These are phyloP conservation scores for Furcasterigmium sp. DNA, from an alignment of 2,329 filamentous ascomycete species.

Conservation along the genomic window DNA sequence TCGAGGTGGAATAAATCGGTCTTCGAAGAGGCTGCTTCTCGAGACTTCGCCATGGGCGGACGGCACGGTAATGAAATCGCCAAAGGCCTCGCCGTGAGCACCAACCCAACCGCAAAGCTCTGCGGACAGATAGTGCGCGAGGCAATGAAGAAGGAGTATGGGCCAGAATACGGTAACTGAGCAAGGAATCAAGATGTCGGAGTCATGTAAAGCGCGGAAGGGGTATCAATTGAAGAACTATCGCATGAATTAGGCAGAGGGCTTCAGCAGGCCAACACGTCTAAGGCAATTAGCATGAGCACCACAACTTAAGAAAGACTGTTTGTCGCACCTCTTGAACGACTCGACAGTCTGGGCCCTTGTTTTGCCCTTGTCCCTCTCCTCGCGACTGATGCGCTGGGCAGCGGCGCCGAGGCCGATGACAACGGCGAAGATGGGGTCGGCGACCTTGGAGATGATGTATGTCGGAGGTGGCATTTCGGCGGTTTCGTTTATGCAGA, in stretches of 20 bases:
- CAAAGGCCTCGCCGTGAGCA: slow-evolving; percentile 57
- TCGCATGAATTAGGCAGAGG: background rate
- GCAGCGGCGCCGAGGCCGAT: slow-evolving; percentile 52
- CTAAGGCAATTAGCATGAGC: slow-evolving; percentile 7
- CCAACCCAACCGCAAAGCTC: slow-evolving; percentile 64
- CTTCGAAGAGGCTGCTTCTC: slow-evolving; percentile 58
- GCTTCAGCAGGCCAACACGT: slow-evolving; percentile 12
- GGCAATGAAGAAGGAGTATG: slow-evolving; percentile 65
- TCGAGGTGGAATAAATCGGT: slow-evolving; percentile 44
- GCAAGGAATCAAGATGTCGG: background rate
- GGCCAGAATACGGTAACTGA: slow-evolving; percentile 35
- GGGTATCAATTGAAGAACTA: slow-evolving; percentile 5
- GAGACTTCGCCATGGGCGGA: slow-evolving; percentile 59
- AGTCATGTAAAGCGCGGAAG: background rate
- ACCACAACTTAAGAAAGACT: slow-evolving; percentile 1
- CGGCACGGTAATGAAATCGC: slow-evolving; percentile 62
- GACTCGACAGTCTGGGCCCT: slow-evolving; percentile 44
- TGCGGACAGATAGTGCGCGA: slow-evolving; percentile 65
- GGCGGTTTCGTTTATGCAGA: too few relatives aligned
- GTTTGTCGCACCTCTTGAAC: slow-evolving; percentile 32
- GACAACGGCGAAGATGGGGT: slow-evolving; percentile 53
- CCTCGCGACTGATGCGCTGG: slow-evolving; percentile 54
- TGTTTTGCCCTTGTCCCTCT: slow-evolving; percentile 51
- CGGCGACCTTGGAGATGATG: slow-evolving; percentile 54
- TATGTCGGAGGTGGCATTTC: slow-evolving; percentile 50